Percentiles rank a stretch among this genome's conserved stretches.
Conservation (phyloP, 345 rosid genomes). For the Eucalyptus sp. region DNA sequence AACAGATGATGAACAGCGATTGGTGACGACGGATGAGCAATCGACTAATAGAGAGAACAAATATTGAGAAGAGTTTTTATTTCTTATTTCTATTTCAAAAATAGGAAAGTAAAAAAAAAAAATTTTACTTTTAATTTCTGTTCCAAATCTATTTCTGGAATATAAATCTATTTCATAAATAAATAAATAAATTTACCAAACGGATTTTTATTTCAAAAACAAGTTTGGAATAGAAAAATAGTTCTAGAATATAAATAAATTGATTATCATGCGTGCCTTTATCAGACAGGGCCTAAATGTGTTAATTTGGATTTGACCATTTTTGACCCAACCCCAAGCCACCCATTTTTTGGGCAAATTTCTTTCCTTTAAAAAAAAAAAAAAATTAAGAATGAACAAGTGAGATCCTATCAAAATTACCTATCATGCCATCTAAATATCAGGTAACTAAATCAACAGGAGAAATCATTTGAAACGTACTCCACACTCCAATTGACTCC, state of each 20-base stretch:
- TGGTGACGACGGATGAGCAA: too few relatives aligned
- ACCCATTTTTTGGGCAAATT: neutral
- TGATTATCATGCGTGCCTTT: rapidly evolving
- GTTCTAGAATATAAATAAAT: rapidly evolving
- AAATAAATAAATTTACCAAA: rapidly evolving
- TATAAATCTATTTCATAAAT: rapidly evolving
- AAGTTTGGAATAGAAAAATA: too few relatives aligned
- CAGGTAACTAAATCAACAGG: neutral
- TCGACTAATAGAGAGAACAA: too few relatives aligned
- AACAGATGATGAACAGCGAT: rapidly evolving
- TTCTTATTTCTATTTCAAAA: rapidly evolving
- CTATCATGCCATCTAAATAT: neutral
- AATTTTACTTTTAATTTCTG: rapidly evolving
- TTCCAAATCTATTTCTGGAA: too few relatives aligned
- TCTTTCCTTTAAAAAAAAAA: neutral
- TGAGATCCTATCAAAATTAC: neutral
- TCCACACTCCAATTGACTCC: neutral
- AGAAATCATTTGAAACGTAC: neutral
- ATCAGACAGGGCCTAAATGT: too few relatives aligned
- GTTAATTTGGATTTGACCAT: too few relatives aligned
- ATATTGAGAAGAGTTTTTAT: too few relatives aligned
- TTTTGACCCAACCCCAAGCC: too few relatives aligned
- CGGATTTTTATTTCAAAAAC: rapidly evolving
- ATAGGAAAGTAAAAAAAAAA: too few relatives aligned
- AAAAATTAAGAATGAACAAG: neutral